These are phyloP conservation scores for Globisporangium middletonii DNA, from an alignment of 352 stramenopile genomes.

Conservation along the genomic window DNA sequence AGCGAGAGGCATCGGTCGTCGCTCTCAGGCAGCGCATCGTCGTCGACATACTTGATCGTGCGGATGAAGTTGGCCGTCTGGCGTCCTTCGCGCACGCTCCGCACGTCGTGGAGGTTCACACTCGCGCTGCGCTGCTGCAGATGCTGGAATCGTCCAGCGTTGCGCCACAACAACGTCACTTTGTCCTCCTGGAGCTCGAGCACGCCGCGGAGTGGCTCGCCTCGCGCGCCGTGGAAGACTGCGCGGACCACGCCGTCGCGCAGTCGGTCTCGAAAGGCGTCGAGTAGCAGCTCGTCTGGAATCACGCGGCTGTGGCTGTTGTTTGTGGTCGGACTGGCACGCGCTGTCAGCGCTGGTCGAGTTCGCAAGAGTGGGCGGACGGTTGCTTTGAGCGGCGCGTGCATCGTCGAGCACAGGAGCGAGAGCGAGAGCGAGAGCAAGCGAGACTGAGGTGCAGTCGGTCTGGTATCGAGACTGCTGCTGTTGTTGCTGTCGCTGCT, in stretches of 20 bases:
- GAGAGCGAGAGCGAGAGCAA: too few relatives aligned
- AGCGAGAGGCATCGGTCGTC: slow-evolving; percentile 74
- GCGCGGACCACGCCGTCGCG: slow-evolving; percentile 53
- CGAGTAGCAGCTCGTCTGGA: slow-evolving; percentile 22
- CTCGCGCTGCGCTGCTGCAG: slow-evolving; percentile 20
- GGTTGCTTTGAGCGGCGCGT: background rate
- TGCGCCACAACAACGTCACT: slow-evolving; percentile 55
- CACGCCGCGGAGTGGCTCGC: slow-evolving; percentile 40
- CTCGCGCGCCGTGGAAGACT: slow-evolving; percentile 34
- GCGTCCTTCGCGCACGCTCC: slow-evolving; percentile 51
- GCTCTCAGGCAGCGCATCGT: slow-evolving; percentile 35
- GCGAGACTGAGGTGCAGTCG: too few relatives aligned
- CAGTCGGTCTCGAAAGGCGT: slow-evolving; percentile 50
- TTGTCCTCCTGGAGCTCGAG: slow-evolving; percentile 67
- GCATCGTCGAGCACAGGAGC: too few relatives aligned
- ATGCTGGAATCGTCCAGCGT: slow-evolving; percentile 25
- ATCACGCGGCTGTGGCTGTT: background rate
- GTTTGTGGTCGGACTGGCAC: background rate
- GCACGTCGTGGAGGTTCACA: slow-evolving; percentile 44
- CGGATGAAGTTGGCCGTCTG: slow-evolving; percentile 79
- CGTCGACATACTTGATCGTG: slow-evolving; percentile 73
- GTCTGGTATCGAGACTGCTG: too few relatives aligned
- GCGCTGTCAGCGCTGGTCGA: too few relatives aligned
- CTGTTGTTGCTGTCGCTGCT: too few relatives aligned
- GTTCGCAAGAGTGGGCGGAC: background rate